Conservation (phyloP, 164 flowering plant genomes). For the Cinnamomum chago region DNA sequence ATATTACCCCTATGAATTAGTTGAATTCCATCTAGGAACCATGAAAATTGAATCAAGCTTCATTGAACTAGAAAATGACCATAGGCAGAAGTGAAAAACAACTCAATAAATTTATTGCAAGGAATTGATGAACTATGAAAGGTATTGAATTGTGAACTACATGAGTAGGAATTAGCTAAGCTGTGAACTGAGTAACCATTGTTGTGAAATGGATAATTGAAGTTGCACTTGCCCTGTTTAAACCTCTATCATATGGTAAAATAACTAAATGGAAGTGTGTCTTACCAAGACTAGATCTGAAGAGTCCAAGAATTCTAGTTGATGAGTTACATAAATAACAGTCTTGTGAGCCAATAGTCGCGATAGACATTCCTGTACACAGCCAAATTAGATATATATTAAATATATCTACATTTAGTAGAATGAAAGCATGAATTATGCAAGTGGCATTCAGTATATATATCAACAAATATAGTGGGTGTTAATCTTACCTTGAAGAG, state of each 20-base stretch:
- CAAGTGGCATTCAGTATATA: neutral
- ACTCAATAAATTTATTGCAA: too few relatives aligned
- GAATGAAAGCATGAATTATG: neutral
- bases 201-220: too few relatives aligned
- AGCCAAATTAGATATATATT: neutral
- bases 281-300: constrained; percentile 74
- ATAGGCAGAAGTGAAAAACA: too few relatives aligned
- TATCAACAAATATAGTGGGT: neutral
- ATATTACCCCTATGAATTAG: too few relatives aligned
- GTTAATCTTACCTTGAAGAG: constrained; percentile 49
- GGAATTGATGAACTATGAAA: too few relatives aligned
- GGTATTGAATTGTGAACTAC: too few relatives aligned
- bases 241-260: neutral
- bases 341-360: constrained; percentile 53
- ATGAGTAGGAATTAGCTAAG: too few relatives aligned
- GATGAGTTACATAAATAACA: constrained; percentile 78
- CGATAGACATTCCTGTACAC: constrained; percentile 61
- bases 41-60: too few relatives aligned
- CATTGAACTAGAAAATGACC: too few relatives aligned
- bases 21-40: too few relatives aligned
- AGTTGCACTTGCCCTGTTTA: too few relatives aligned
- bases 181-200: too few relatives aligned
- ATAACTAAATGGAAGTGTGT: neutral
- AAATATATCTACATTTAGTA: neutral
- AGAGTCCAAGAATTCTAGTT: constrained; percentile 69